phyloP scores from a whole-genome alignment of 352 stramenopile species.

The Peronospora farinosa region DNA sequence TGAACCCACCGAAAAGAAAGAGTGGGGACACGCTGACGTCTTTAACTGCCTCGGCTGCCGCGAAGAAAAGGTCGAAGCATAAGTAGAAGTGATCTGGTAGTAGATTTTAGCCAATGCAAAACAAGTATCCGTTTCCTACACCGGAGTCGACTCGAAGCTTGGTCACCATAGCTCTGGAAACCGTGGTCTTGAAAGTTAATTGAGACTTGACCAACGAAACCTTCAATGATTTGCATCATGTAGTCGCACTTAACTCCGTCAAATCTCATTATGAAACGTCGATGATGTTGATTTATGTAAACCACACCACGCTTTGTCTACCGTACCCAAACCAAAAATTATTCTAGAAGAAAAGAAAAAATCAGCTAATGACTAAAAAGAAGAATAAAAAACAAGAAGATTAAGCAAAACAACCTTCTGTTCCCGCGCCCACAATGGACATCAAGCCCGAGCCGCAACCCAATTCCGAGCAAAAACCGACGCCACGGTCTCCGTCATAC shows the following conservation, averaged over 20 bases:
- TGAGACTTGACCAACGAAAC: not conserved
- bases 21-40: not conserved
- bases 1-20: slow-evolving; percentile 14
- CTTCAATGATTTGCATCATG: no score
- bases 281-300: no score
- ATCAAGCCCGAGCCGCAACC: slow-evolving; percentile 2
- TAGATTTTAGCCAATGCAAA: slow-evolving; percentile 5
- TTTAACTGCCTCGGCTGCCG: slow-evolving; percentile 17
- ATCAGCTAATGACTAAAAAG: no score
- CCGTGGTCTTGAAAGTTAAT: no score
- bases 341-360: no score
- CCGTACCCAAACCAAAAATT: no score
- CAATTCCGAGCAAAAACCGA: not conserved
- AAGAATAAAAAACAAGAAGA: slow-evolving; percentile 8
- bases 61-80: slow-evolving; percentile 22
- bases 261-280: no score
- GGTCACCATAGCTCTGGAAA: no score
- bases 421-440: slow-evolving; percentile 11
- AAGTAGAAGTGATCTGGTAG: not conserved
- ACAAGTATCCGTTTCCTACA: no score
- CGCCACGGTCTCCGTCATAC: slow-evolving; percentile 1
- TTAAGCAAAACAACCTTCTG: not conserved
- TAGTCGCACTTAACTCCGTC: no score
- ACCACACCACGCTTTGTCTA: no score
- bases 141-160: no score